These are phyloP conservation scores for Sphagnum magellanicum DNA, from an alignment of 228 moss, liverwort and hornwort genomes.

Conservation along the genomic window DNA sequence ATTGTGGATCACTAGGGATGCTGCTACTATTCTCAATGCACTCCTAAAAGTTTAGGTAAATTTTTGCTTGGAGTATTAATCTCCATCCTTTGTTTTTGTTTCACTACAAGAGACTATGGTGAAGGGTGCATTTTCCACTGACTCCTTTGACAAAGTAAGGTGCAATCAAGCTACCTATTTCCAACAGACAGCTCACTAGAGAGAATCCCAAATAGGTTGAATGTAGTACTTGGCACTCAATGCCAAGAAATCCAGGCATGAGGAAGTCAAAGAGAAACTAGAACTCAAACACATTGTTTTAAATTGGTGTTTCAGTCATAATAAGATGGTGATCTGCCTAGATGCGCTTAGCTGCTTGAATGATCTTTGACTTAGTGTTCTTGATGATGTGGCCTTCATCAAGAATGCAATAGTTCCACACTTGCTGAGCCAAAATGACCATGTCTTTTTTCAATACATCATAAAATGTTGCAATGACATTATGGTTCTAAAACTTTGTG, in stretches of 20 bases:
- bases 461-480: conserved; percentile 82
- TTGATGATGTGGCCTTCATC: conserved; percentile 94
- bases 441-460: conserved; percentile 86
- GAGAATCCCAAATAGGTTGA: too few relatives aligned
- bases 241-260: conserved; percentile 89
- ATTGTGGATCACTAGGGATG: too few relatives aligned
- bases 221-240: conserved; percentile 79
- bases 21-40: too few relatives aligned
- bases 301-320: conserved; percentile 81
- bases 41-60: too few relatives aligned
- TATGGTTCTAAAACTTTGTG: conserved; percentile 56
- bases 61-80: too few relatives aligned
- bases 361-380: conserved; percentile 84
- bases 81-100: too few relatives aligned
- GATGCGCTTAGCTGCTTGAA: conserved; percentile 70
- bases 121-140: too few relatives aligned
- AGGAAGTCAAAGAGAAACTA: conserved; percentile 96
- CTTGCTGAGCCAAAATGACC: conserved; percentile 43
- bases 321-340: conserved; percentile 86
- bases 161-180: conserved; percentile 2
- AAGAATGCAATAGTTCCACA: conserved; percentile 85
- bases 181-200: too few relatives aligned
- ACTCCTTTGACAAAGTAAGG: too few relatives aligned
- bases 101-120: too few relatives aligned
- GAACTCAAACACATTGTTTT: conserved; percentile 89